Conservation (phyloP, 192 early-diverging fungal genomes). For the Dispira parvispora region DNA sequence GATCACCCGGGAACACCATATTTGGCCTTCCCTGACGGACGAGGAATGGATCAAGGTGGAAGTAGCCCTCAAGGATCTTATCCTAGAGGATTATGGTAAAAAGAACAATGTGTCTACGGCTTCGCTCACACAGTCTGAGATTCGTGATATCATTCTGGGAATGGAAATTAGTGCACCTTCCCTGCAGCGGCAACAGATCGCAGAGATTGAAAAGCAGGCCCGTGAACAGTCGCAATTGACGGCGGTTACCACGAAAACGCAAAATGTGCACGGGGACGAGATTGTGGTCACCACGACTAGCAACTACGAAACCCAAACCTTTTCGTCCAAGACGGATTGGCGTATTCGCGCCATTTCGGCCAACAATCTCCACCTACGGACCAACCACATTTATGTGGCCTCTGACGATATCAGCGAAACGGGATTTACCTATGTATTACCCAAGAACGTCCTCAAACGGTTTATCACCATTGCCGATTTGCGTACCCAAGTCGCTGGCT, state of each 20-base stretch:
- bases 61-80: constrained; percentile 87
- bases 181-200: constrained; percentile 88
- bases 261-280: constrained; percentile 94
- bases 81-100: constrained; percentile 96
- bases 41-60: constrained; percentile 98
- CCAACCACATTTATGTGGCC: constrained; percentile 92
- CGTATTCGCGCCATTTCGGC: constrained; percentile 93
- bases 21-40: constrained; percentile 93
- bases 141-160: constrained; percentile 96
- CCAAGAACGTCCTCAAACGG: constrained; percentile 95
- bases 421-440: constrained; percentile 87
- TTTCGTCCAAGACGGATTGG: constrained; percentile 99
- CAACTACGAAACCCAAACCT: constrained; percentile 92
- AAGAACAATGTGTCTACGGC: constrained; percentile 99
- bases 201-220: constrained; percentile 94
- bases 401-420: constrained; percentile 91
- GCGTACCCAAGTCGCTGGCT: constrained; percentile 89
- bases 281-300: constrained; percentile 96
- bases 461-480: constrained; percentile 91
- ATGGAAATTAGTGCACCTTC: constrained; percentile 99
- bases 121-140: constrained; percentile 88
- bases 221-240: constrained; percentile 85
- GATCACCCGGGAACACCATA: constrained; percentile 88
- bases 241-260: constrained; percentile 90
- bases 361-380: constrained; percentile 86